Evolutionary conservation across 306 rosid species (phyloP), one percentile per base, ranked within the genome.

Genomic region (Fragaria ananassa): DNA sequence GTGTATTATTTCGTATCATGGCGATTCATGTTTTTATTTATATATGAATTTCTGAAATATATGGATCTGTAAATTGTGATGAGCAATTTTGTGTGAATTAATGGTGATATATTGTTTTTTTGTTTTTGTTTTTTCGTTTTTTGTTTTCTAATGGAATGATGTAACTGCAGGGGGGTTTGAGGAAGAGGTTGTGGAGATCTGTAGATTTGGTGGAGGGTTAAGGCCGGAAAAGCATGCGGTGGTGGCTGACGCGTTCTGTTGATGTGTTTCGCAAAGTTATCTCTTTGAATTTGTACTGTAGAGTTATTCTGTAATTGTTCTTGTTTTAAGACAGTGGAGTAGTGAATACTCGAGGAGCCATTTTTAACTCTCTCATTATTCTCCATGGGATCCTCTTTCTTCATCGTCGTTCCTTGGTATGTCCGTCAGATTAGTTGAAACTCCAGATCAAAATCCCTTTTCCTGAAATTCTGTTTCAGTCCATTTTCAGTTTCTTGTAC

Each of bases 401-500:
- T 96, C 75, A 81, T 95, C 15, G 96, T 94, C 9, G 89, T 95
- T 84, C 99, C 99, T 79, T 92, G 99, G 62, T 95, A 90, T 69
- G 97, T 95, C 72, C 95, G 89, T 74, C 99, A 92, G 88, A 95
- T 95, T 84, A 95, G 97, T 79, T 95, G 97, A 95, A 85, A 37
- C 1, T 64, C 25, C 53, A 54, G 70, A 42, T 5, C 13, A 4
- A 35, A 70, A 3, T 1, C 44, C 19, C 23, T 65, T 60, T 29
- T 37, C 12, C 53, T 8, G 34, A 21, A 51, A 50, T 21, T 78
- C 41, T 57, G 50, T 18, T 9, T 78, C 39, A 49, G 10, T 21
- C 58, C 74, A 35, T 39, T 62, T 47, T 69, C 17, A 7, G 8
- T 25, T 56, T 70, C 74, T 75, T 5, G 23, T 21, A 15, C 60